Conservation (phyloP, 345 rosid species). For the Acer campestre region DNA sequence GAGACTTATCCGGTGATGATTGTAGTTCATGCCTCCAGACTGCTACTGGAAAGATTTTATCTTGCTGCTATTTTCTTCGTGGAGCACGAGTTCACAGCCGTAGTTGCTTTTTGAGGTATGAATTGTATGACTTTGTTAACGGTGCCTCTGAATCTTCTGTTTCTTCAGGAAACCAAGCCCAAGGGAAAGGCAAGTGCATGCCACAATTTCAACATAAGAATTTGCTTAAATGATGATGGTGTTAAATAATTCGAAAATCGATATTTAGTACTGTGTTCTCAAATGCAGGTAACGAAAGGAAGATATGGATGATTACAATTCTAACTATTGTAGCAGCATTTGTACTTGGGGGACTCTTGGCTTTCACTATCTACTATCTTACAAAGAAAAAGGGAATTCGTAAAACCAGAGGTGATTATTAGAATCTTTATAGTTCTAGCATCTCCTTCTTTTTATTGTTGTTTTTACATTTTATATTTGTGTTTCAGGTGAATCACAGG, state of each 20-base stretch:
- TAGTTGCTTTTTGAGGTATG: constrained; percentile 49
- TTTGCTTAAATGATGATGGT: not conserved
- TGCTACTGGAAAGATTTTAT: constrained; percentile 31
- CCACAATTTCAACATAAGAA: not conserved
- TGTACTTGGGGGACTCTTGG: constrained; percentile 18
- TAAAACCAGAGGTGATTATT: constrained; percentile 1
- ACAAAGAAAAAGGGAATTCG: constrained; percentile 3
- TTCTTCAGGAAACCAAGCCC: constrained; percentile 6
- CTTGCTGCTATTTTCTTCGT: constrained; percentile 24
- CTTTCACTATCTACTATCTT: constrained; percentile 11
- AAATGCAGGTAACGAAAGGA: constrained; percentile 22
- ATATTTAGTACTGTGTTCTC: not conserved
- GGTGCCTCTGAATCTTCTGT: constrained; percentile 21
- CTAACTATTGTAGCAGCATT: constrained; percentile 14
- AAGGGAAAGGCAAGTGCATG: constrained; percentile 22
- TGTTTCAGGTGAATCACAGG: not conserved
- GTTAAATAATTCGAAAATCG: not conserved
- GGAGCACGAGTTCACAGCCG: constrained; percentile 43
- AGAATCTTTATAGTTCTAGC: too few species aligned
- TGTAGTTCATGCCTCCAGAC: constrained; percentile 36
- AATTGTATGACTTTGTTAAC: constrained; percentile 38
- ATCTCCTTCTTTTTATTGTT: too few species aligned
- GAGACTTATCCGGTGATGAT: constrained; percentile 31
- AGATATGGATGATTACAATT: constrained; percentile 22
- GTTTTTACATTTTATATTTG: too few species aligned